A percentile compares a stretch with the other conserved stretches of the same genome.
Conservation (phyloP, 2,329 filamentous ascomycete species). For the Fonsecaea monophora region DNA sequence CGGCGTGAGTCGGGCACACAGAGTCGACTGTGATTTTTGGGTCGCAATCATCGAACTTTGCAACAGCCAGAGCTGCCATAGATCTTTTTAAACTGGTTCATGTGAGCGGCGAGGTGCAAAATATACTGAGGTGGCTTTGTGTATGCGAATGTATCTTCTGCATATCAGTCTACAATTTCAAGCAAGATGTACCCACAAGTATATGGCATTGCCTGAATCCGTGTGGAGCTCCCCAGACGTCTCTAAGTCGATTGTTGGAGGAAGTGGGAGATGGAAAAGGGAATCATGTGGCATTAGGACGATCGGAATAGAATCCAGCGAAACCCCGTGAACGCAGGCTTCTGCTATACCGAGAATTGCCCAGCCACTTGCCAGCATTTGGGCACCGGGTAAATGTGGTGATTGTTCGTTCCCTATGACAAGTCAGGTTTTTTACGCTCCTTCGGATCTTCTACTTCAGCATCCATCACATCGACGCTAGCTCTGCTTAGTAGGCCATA, state of each 20-base stretch:
- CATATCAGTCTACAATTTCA: too few relatives aligned
- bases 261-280: background rate
- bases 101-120: background rate
- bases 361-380: background rate
- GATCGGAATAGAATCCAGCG: background rate
- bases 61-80: background rate
- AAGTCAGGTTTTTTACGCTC: background rate
- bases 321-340: background rate
- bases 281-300: slow-evolving; percentile 1
- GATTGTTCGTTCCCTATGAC: too few relatives aligned
- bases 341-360: background rate
- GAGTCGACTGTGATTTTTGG: slow-evolving; percentile 19
- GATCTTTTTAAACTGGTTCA: background rate
- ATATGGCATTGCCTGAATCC: background rate
- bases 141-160: background rate
- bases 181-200: too few relatives aligned
- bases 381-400: background rate
- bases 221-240: background rate
- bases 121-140: background rate
- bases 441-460: background rate
- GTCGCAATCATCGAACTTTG: background rate
- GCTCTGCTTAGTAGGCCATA: too few relatives aligned
- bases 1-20: slow-evolving; percentile 14
- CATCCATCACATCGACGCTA: background rate
- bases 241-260: background rate